Evolutionary conservation across 371 early-diverging fungal species (phyloP).

Genomic region (Batkoa obscura): DNA sequence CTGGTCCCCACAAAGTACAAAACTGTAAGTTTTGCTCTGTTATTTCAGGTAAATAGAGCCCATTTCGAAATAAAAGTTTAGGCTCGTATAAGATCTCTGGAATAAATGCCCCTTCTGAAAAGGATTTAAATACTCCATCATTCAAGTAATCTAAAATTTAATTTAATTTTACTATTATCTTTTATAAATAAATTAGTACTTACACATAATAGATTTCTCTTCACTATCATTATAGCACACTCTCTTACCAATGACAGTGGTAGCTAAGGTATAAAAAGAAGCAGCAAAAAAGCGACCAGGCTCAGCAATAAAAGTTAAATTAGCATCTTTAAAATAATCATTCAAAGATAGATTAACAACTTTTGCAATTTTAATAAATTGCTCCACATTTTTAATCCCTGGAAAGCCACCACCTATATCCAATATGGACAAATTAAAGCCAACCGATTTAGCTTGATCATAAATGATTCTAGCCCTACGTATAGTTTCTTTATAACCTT

Average conservation of each 20-base stretch:
- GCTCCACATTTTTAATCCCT: conserved; percentile 47
- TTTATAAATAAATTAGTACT: too few relatives aligned
- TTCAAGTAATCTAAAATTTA: conserved; percentile 55
- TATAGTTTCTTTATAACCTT: conserved; percentile 84
- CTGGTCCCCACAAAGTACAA: conserved; percentile 87
- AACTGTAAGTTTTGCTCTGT: too few relatives aligned
- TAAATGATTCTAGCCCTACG: conserved; percentile 64
- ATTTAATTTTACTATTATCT: too few relatives aligned
- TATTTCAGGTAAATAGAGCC: too few relatives aligned
- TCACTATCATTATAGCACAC: conserved; percentile 4
- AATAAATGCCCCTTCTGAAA: conserved; percentile 95
- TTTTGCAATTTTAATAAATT: conserved; percentile 52
- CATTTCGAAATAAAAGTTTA: not conserved
- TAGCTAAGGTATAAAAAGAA: conserved; percentile 80
- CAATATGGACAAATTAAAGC: conserved; percentile 57
- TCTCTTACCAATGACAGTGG: conserved; percentile 78
- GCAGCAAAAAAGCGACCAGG: conserved; percentile 94
- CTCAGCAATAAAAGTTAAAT: conserved; percentile 84
- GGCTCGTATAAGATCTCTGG: conserved; percentile 52
- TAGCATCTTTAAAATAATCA: conserved; percentile 38
- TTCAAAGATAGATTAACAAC: conserved; percentile 63
- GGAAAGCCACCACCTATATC: conserved; percentile 98
- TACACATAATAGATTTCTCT: too few relatives aligned
- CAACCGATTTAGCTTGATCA: conserved; percentile 54
- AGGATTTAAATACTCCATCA: conserved; percentile 94